Percentiles rank a stretch among this genome's conserved stretches.
Evolutionary conservation across 2,329 filamentous ascomycete species (phyloP).

Genomic region (Epicoccum nigrum): DNA sequence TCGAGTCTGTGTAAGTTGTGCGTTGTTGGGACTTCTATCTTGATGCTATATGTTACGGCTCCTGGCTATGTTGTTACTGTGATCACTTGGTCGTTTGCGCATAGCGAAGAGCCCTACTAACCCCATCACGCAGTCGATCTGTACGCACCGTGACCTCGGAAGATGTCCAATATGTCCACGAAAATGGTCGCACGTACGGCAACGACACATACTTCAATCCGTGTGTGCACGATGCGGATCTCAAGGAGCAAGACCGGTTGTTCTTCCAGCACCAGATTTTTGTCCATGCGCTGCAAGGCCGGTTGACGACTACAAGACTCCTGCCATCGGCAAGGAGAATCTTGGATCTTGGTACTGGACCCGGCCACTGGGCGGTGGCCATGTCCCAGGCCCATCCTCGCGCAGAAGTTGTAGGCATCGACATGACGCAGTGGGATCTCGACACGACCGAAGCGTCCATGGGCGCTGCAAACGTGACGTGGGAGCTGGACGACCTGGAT

Average conservation of each 20-base stretch:
- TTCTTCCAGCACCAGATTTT: conserved; percentile 69
- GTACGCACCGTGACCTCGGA: conserved; percentile 51
- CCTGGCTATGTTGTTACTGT: neutral
- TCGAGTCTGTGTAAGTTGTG: conserved; percentile 43
- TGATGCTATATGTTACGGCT: neutral
- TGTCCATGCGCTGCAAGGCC: conserved; percentile 49
- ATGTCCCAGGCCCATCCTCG: conserved; percentile 53
- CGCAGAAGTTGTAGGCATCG: conserved; percentile 57
- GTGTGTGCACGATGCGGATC: conserved; percentile 57
- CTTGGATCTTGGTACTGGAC: conserved; percentile 55
- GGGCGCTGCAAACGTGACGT: conserved; percentile 34
- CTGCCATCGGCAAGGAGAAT: conserved; percentile 36
- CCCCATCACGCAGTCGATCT: conserved; percentile 33
- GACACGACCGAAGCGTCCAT: conserved; percentile 53
- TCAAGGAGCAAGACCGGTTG: conserved; percentile 67
- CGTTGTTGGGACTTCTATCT: neutral
- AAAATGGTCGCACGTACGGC: conserved; percentile 67
- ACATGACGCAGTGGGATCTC: conserved; percentile 57
- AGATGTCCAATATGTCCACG: conserved; percentile 62
- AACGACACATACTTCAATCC: conserved; percentile 69
- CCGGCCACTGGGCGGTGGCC: conserved; percentile 58
- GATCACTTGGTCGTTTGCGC: neutral
- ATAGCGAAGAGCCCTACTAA: neutral
- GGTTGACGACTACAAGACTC: conserved; percentile 44
- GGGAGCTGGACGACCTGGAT: conserved; percentile 49